Evolutionary conservation across 805 yeast genomes (phyloP).

Genomic region (Candida broadrunensis): DNA sequence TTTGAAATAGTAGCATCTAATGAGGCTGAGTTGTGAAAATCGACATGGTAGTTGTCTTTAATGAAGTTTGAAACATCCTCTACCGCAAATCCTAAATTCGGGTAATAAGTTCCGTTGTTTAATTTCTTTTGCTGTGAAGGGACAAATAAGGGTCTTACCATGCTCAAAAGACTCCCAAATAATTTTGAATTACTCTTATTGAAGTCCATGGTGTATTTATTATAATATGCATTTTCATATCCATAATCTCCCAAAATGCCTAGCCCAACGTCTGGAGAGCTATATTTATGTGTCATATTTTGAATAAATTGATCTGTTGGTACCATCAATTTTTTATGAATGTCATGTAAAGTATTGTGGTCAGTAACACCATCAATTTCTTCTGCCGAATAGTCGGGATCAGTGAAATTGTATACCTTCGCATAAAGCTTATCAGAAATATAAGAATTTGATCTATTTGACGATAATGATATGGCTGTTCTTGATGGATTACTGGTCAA

Average conservation of each 20-base stretch:
- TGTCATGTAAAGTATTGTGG: slow-evolving; percentile 18
- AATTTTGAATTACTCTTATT: slow-evolving; percentile 16
- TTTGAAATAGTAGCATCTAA: not conserved
- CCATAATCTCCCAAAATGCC: slow-evolving; percentile 13
- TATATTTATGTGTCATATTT: slow-evolving; percentile 15
- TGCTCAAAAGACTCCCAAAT: slow-evolving; percentile 14
- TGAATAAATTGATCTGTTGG: slow-evolving; percentile 35
- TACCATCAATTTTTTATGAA: slow-evolving; percentile 26
- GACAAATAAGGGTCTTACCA: slow-evolving; percentile 21
- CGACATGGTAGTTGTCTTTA: slow-evolving; percentile 14
- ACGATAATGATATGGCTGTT: slow-evolving; percentile 25
- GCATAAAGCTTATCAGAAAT: slow-evolving; percentile 29
- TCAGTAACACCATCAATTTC: slow-evolving; percentile 18
- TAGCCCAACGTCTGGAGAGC: slow-evolving; percentile 14
- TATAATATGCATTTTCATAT: slow-evolving; percentile 7
- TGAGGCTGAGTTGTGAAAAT: not conserved
- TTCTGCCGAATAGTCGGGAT: slow-evolving; percentile 26
- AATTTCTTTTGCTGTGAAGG: slow-evolving; percentile 22
- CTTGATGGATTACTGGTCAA: slow-evolving; percentile 11
- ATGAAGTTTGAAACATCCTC: slow-evolving; percentile 27
- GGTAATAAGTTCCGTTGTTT: slow-evolving; percentile 17
- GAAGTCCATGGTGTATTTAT: slow-evolving; percentile 8
- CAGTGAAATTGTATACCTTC: slow-evolving; percentile 30
- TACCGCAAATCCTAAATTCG: slow-evolving; percentile 21
- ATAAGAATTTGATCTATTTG: slow-evolving; percentile 32